Evolutionary conservation across 2,329 filamentous ascomycete genomes (phyloP).

Genomic region (Sarocladium oryzae): DNA sequence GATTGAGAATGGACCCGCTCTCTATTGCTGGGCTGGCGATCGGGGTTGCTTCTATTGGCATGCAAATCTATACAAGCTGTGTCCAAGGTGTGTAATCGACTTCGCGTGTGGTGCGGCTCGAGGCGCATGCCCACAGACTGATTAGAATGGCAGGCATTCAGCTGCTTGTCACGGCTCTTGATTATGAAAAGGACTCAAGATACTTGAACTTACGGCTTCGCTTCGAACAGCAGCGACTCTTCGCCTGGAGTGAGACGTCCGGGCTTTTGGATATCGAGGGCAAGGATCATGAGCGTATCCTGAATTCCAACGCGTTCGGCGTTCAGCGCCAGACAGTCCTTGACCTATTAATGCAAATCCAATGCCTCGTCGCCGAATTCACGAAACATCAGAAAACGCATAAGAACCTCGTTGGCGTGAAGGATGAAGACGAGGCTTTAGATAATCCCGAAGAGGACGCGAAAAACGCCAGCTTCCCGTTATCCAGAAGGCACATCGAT

Average conservation of each 20-base stretch:
- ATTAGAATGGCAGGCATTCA: conserved; percentile 32
- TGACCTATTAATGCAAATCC: conserved; percentile 40
- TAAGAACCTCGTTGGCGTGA: conserved; percentile 26
- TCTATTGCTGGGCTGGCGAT: background rate
- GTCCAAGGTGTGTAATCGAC: background rate
- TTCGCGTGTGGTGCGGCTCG: too few relatives aligned
- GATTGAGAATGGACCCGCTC: background rate
- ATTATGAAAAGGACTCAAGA: conserved; percentile 40
- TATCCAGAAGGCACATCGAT: conserved; percentile 31
- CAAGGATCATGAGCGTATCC: conserved; percentile 33
- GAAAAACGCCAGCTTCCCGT: conserved; percentile 36
- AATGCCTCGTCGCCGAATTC: conserved; percentile 41
- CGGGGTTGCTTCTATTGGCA: background rate
- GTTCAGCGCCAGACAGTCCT: conserved; percentile 43
- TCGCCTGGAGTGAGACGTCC: conserved; percentile 43
- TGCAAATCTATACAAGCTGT: background rate
- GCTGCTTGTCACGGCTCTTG: conserved; percentile 39
- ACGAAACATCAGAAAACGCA: conserved; percentile 34
- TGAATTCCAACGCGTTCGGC: conserved; percentile 40
- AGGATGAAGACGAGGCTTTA: conserved; percentile 25
- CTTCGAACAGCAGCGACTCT: conserved; percentile 44
- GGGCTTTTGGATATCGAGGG: conserved; percentile 38
- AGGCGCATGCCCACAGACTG: too few relatives aligned
- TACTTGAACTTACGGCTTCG: conserved; percentile 42
- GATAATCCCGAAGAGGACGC: conserved; percentile 27